Evolutionary conservation across 2,329 filamentous ascomycete species (phyloP), one percentile per base, ranked within the genome.

Genomic region (Diaporthe humulicola): DNA sequence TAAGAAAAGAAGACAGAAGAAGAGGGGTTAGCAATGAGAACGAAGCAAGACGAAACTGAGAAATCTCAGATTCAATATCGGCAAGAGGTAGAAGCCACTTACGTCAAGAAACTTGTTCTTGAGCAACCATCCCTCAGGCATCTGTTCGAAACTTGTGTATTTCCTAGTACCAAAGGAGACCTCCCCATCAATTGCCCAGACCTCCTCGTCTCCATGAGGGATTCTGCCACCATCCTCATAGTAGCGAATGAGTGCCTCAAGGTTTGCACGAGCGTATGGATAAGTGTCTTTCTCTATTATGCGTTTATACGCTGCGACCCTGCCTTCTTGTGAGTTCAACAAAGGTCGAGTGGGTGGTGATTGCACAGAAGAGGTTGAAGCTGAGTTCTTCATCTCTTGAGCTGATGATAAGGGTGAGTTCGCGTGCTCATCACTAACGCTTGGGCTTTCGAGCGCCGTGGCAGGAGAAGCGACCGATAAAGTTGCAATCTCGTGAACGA

Each of bases 401-500:
- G 14, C 38, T 30, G 60, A 64, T 19, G 57, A 28, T 25, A 17
- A 42, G 2, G 10, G n/a, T 4, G 36, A 42, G 9, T 15, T 36
- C 6, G 10, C 36, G 40, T 22, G 19, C 22, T 19, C 25, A 9
- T 54, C 25, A 12, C 25, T 5, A 54, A 5, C 25, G 4, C 28
- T 28, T 30, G 28, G 50, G 28, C 15, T 25, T 28, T 54, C 25
- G 12, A 17, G 10, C 4, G 12, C 25, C 25, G 50, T 54, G 25
- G n/a, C n/a, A n/a, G n/a, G n/a, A n/a, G n/a, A 64, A 64, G 60
- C 33, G 28, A 48, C 10, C 30, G 42, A 66, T 50, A 48, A 30
- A 66, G 60, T 48, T n/a, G 60, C 60, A 50, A 66, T 28, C n/a
- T 12, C 28, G 10, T 66, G 28, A 30, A n/a, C 40, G 50, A 66